Base-by-base conservation (phyloP, 306 rosid species). In the Castanospermum australe region DNA sequence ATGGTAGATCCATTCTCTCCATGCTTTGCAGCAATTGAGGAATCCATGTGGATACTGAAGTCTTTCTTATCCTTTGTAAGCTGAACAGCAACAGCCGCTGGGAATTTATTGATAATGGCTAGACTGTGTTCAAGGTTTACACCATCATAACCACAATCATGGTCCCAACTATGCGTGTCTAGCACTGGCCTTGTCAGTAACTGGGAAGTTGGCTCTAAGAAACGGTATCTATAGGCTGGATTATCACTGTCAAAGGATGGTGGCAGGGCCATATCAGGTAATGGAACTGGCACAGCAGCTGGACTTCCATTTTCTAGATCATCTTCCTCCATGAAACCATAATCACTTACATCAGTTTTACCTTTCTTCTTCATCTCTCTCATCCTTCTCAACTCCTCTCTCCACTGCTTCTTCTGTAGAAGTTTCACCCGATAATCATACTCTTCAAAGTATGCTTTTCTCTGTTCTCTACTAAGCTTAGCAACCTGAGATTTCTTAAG, bases 161-260 rank as follows among this genome's bases (percentile, higher is more conserved):
- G 99, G 88, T 96, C 99, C 99, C 99, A 96, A 45, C 99, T 94
- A 73, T 96, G 98, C 41, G 89, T 81, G 81, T 93, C 99, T 73
- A 96, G 82, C 57, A 96, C 99, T 9, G 99, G 98, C 90, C 99
- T 87, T 5, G 99, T 94, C 82, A 89, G 72, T 68, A 93, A 88
- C 87, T 93, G 99, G 55, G 99, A 96, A 50, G 93, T 91, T 7
- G 99, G 98, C 86, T 96, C 99, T 86, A 96, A 81, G 87, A 93
- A 93, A 25, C 99, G 98, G 89, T 93, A 96, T 83, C 98, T 87
- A 56, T 90, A 88, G 78, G 96, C 98, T 55, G 98, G 92, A 84
- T 66, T 91, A 75, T 91, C 96, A 70, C 99, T 83, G 75, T 96
- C 99, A 82, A 96, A 96, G n/a, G 99, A 90, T 67, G 92, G 97